A percentile compares a stretch with the other conserved stretches of the same genome.
phyloP scores from a whole-genome alignment of 202 grass and related monocot species.

The Alloteropsis angusta region DNA sequence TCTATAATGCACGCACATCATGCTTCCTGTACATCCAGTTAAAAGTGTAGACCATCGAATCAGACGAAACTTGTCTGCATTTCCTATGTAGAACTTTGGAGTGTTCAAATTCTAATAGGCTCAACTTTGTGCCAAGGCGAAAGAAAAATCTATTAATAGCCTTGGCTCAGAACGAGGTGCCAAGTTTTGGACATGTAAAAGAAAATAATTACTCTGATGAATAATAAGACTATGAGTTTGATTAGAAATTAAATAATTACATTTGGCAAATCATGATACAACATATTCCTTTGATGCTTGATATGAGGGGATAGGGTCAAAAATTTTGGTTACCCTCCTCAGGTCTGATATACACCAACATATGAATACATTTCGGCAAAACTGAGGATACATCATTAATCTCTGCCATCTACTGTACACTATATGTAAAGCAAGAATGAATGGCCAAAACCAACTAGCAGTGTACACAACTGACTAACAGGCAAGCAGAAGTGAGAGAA shows the following conservation, averaged over 20 bases:
- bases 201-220: neutral
- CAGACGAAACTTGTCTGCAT: neutral
- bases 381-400: conserved; percentile 44
- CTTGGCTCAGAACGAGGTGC: neutral
- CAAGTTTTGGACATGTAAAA: neutral
- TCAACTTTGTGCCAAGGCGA: neutral
- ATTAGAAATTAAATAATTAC: conserved; percentile 31
- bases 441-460: conserved; percentile 47
- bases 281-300: conserved; percentile 11
- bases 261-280: conserved; percentile 18
- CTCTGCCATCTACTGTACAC: conserved; percentile 61
- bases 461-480: conserved; percentile 41
- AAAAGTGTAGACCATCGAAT: neutral
- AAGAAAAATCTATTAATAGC: neutral
- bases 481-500: conserved; percentile 22
- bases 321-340: conserved; percentile 43
- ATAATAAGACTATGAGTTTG: neutral
- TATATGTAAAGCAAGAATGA: conserved; percentile 62
- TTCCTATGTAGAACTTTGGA: too few species aligned
- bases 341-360: conserved; percentile 35
- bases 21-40: neutral
- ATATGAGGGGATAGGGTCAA: conserved; percentile 12
- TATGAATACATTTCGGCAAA: conserved; percentile 60
- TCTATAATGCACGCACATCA: neutral
- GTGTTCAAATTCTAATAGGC: too few species aligned